Evolutionary conservation across 805 yeast genomes (phyloP), one percentile per base, ranked within the genome.

Genomic region (Kodamaea fukazawae): DNA sequence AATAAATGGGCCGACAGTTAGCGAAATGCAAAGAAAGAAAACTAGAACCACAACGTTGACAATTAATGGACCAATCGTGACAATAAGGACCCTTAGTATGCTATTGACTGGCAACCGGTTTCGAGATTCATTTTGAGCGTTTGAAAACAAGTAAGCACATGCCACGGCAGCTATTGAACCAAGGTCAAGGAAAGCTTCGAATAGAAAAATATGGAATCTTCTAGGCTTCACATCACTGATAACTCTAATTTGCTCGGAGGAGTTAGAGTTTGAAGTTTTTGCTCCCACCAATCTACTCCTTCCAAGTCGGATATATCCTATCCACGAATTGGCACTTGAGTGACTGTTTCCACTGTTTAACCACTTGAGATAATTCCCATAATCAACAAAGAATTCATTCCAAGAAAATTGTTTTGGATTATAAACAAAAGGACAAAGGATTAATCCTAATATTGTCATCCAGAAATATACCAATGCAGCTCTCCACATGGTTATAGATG

Each of bases 331-430:
- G 13, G 49, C 38, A 43, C 63, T 52, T 40, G 61, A 48, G 38
- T 55, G 62, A 4, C 74, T 65, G 52, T 77, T 79, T 17, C 84
- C 84, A 12, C 71, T 61, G 3, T 68, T 63, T 40, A 79, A 56
- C 80, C 80, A 76, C 27, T 50, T 53, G 40, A 83, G 58, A 46
- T 70, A 79, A 39, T 68, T 71, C 40, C 71, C 67, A 58, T 84
- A 84, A 58, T 85, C 91, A 38, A 81, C 60, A 51, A 85, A 83
- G 54, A 81, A 85, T 46, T 83, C 90, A 7, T 64, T 64, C 64
- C 81, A 78, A 3, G 79, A 73, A 48, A 81, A 84, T 51, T 85
- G 91, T 56, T 83, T 85, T 1, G 93, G 91, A 55, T 85, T 85
- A 63, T 79, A 85, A 30, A 84, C 58, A 49, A 81, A 82, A 5